Conservation (phyloP, 768 basidiomycete species). For the Leccinum variicolor region DNA sequence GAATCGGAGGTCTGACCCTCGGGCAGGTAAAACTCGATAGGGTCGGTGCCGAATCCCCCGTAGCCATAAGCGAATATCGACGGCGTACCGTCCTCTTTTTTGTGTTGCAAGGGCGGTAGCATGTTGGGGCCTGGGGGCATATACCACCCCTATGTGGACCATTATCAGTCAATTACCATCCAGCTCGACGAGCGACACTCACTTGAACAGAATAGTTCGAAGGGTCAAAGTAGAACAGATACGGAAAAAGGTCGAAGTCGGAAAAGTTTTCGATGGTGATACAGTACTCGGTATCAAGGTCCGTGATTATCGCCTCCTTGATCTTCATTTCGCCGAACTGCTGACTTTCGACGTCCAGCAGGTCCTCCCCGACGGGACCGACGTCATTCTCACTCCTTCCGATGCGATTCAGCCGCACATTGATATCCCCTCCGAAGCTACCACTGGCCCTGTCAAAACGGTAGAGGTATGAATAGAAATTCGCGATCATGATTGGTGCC, state of each 20-base stretch:
- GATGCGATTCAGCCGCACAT: constrained; percentile 9
- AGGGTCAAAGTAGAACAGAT: constrained; percentile 25
- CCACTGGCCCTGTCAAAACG: constrained; percentile 10
- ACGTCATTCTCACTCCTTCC: background rate
- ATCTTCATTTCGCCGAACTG: constrained; percentile 6
- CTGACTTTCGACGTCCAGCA: constrained; percentile 3
- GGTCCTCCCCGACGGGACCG: constrained; percentile 9
- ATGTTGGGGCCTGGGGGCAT: constrained; percentile 1
- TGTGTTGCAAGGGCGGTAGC: constrained; percentile 9
- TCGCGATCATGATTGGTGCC: constrained; percentile 1
- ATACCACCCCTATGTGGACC: constrained; percentile 10
- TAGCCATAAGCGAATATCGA: constrained; percentile 20
- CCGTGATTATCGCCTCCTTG: constrained; percentile 13
- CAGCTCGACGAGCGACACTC: background rate
- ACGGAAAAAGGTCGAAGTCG: constrained; percentile 17
- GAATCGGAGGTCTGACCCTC: constrained; percentile 7
- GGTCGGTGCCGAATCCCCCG: constrained; percentile 19
- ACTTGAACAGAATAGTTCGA: constrained; percentile 18
- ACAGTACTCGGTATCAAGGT: constrained; percentile 10
- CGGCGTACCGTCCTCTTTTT: background rate
- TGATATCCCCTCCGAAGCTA: constrained; percentile 10
- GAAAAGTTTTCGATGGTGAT: constrained; percentile 21
- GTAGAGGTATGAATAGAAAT: constrained; percentile 22
- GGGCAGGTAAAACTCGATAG: constrained; percentile 18
- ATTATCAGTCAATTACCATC: background rate